phyloP scores from a whole-genome alignment of 495 filamentous ascomycete genomes.

The Bryoglossum gracile region DNA sequence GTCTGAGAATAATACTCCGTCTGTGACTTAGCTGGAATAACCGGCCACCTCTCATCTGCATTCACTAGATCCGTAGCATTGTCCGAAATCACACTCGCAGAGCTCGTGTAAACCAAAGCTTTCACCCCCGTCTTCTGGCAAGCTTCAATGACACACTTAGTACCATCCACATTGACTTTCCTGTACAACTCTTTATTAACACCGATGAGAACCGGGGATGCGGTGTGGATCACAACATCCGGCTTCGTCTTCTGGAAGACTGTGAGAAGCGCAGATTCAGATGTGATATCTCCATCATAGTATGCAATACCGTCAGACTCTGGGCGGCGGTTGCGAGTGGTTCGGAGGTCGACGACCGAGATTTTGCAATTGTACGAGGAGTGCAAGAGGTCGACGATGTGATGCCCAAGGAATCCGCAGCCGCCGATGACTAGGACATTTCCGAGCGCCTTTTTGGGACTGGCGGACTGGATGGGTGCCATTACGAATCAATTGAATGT shows the following conservation, averaged over 20 bases:
- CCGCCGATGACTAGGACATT: slow-evolving; percentile 61
- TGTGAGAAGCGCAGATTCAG: slow-evolving; percentile 50
- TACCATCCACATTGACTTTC: slow-evolving; percentile 92
- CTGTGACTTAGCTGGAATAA: slow-evolving; percentile 61
- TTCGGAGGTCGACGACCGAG: slow-evolving; percentile 81
- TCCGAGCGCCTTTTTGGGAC: slow-evolving; percentile 33
- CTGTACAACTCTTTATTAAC: slow-evolving; percentile 53
- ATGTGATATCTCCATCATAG: slow-evolving; percentile 82
- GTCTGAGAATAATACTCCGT: slow-evolving; percentile 89
- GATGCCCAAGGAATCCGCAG: slow-evolving; percentile 64
- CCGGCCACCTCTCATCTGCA: slow-evolving; percentile 81
- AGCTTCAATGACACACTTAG: slow-evolving; percentile 67
- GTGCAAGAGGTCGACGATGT: slow-evolving; percentile 55
- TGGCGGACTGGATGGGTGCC: not conserved
- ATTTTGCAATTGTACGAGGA: slow-evolving; percentile 52
- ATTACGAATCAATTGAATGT: not conserved
- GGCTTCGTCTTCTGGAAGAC: slow-evolving; percentile 67
- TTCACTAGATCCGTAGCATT: slow-evolving; percentile 74
- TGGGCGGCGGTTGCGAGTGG: slow-evolving; percentile 64
- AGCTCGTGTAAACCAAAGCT: slow-evolving; percentile 92
- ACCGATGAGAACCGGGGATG: slow-evolving; percentile 57
- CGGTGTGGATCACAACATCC: slow-evolving; percentile 92
- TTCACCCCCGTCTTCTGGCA: slow-evolving; percentile 71
- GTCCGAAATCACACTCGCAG: slow-evolving; percentile 80
- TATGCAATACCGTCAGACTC: slow-evolving; percentile 64